phyloP scores from a whole-genome alignment of 805 yeast species.

The Grigorovia transvaalensis region DNA sequence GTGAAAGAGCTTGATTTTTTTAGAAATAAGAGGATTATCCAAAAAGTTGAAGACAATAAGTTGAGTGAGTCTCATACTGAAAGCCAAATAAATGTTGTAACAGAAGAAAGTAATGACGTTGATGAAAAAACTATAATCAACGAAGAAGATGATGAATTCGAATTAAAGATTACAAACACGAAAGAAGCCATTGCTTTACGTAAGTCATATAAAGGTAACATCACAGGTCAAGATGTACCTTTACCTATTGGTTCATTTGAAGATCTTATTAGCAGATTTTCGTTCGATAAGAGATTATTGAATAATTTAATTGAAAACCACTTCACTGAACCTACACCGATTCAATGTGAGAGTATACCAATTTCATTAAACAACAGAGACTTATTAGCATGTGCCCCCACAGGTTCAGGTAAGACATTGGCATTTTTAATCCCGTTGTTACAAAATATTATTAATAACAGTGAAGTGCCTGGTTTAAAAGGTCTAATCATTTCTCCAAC shows the following conservation, averaged over 20 bases:
- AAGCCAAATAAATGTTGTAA: slow-evolving; percentile 7
- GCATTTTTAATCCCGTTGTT: slow-evolving; percentile 81
- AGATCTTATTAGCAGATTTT: slow-evolving; percentile 62
- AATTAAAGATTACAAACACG: slow-evolving; percentile 37
- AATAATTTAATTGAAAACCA: slow-evolving; percentile 56
- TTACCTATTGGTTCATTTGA: slow-evolving; percentile 83
- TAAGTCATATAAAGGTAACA: slow-evolving; percentile 51
- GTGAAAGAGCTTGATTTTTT: slow-evolving; percentile 79
- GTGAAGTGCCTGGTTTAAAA: slow-evolving; percentile 38
- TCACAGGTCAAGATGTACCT: slow-evolving; percentile 81
- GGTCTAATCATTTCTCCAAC: slow-evolving; percentile 89
- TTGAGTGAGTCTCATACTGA: background rate
- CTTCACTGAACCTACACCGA: slow-evolving; percentile 82
- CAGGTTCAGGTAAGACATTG: slow-evolving; percentile 95
- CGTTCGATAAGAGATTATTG: slow-evolving; percentile 43
- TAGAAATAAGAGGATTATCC: slow-evolving; percentile 39
- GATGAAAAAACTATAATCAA: slow-evolving; percentile 19
- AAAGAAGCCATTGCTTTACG: slow-evolving; percentile 57
- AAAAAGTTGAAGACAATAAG: slow-evolving; percentile 16
- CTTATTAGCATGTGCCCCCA: slow-evolving; percentile 89
- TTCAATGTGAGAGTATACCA: slow-evolving; percentile 88
- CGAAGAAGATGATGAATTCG: slow-evolving; percentile 24
- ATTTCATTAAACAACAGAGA: slow-evolving; percentile 59
- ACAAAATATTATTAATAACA: slow-evolving; percentile 27
- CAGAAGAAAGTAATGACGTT: slow-evolving; percentile 20